A percentile compares a stretch with the other conserved stretches of the same genome.
Evolutionary conservation across 129 eudicot genomes (phyloP).

Genomic region (Artemisia tridentata): DNA sequence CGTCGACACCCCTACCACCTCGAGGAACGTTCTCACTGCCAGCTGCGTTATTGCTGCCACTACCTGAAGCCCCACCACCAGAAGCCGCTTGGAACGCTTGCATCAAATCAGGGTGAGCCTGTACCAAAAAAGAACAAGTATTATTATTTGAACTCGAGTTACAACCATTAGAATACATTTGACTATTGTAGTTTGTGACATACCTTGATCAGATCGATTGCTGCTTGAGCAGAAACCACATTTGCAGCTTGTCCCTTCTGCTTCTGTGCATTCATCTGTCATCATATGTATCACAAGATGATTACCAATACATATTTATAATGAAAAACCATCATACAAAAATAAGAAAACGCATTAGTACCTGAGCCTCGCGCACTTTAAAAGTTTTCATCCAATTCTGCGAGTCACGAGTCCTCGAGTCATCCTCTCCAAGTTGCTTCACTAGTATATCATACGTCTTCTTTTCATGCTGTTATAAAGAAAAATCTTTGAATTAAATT

Average conservation of each 20-base stretch:
- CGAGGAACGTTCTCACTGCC: conserved; percentile 54
- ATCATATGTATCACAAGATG: not conserved
- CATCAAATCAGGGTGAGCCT: conserved; percentile 75
- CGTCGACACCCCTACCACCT: conserved; percentile 84
- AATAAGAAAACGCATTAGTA: conserved; percentile 5
- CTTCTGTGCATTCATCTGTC: conserved; percentile 80
- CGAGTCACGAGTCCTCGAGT: conserved; percentile 94
- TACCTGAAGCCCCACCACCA: conserved; percentile 49
- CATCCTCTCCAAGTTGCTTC: conserved; percentile 97
- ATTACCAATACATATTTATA: not conserved
- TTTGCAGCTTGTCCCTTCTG: conserved; percentile 80
- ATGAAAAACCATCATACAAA: not conserved
- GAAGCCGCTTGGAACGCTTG: conserved; percentile 83
- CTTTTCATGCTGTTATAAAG: conserved; percentile 80
- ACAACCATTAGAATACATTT: not conserved
- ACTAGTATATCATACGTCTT: conserved; percentile 95
- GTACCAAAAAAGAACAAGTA: not conserved
- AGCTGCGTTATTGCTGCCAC: conserved; percentile 23
- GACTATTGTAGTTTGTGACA: not conserved
- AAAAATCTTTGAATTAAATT: not conserved
- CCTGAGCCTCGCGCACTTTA: conserved; percentile 87
- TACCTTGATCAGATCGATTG: conserved; percentile 85
- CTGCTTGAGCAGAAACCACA: conserved; percentile 83
- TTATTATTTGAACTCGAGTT: no score
- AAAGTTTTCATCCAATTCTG: conserved; percentile 98